Evolutionary conservation across 2,329 filamentous ascomycete species (phyloP), one percentile per base, ranked within the genome.

Genomic region (Apiospora sp.): DNA sequence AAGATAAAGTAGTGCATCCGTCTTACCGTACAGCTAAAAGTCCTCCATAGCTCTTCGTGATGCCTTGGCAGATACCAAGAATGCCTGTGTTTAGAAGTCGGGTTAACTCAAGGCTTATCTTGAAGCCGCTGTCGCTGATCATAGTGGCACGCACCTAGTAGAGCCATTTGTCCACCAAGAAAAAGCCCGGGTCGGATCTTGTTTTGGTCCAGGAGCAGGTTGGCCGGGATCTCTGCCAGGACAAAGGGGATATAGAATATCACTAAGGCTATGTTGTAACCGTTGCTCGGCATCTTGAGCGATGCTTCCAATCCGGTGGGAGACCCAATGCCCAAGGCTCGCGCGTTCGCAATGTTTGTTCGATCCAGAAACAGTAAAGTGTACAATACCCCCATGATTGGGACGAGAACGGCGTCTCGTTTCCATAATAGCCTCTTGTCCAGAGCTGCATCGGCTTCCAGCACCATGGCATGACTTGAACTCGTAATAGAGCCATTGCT

Each of bases 191-290:
- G 85, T 10, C 80, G 78, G 19, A 86, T 76, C 69, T 79, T 82
- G 72, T 77, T 77, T 70, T 75, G 72, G 51, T 83, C 84, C 73
- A 87, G 77, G 10, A 87, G 73, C 22, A 87, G 73, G 75, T 87
- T 87, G 75, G 83, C 83, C 6, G 86, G 86, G 4, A 87, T 79
- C 74, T 87, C 84, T 41, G 81, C 81, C 14, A 86, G 74, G 10
- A 86, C 81, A 75, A 86, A 87, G 0, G 84, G 83, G 19, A 86
- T 79, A 72, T 86, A 86, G 73, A 86, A 85, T 13, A 86, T 81
- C 71, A 54, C 68, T 4, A 70, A 51, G 27, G 51, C 43, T 44
- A 83, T 79, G 73, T 85, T 86, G 72, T 82, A 87, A 70, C 83
- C 80, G 69, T 82, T 81, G 24, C 78, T 80, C 5, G 77, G 79